Evolutionary conservation across 306 rosid species (phyloP).

Genomic region (Senna siamea): DNA sequence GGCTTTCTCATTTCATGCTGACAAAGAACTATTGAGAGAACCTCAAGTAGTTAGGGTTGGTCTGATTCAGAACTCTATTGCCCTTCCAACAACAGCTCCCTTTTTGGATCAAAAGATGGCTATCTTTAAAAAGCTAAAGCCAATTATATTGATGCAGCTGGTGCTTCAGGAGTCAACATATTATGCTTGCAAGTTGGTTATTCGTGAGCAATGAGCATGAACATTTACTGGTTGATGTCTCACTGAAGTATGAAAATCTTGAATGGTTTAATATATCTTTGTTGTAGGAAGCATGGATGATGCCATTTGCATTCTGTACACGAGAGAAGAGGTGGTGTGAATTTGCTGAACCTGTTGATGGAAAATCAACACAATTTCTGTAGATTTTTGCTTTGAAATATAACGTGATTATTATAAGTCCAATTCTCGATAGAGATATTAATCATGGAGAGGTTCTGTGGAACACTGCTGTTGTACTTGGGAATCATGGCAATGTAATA

Average conservation of each 20-base stretch:
- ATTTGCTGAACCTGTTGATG: conserved; percentile 88
- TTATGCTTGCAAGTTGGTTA: conserved; percentile 87
- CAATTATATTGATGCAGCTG: conserved; percentile 88
- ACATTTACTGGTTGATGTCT: conserved; percentile 20
- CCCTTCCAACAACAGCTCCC: conserved; percentile 77
- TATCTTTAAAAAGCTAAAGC: conserved; percentile 68
- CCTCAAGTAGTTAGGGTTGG: conserved; percentile 91
- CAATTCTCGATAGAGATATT: conserved; percentile 90
- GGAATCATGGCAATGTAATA: conserved; percentile 87
- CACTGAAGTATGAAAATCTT: conserved; percentile 31
- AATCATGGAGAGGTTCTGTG: conserved; percentile 91
- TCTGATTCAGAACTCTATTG: conserved; percentile 81
- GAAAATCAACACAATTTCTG: conserved; percentile 63
- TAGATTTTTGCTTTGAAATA: conserved; percentile 54
- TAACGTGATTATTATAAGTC: conserved; percentile 88
- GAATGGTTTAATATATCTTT: not conserved
- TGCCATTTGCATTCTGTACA: conserved; percentile 97
- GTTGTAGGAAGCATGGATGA: conserved; percentile 87
- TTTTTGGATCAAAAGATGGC: conserved; percentile 78
- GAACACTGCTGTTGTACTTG: conserved; percentile 82
- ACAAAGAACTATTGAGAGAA: conserved; percentile 72
- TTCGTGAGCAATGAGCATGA: conserved; percentile 3
- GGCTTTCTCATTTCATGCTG: conserved; percentile 79
- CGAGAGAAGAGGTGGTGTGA: conserved; percentile 94
- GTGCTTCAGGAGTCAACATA: conserved; percentile 81